Evolutionary conservation across 1,139 yeast genomes (phyloP), one percentile per base, ranked within the genome.

Genomic region (Saccharomycopsis phalli): DNA sequence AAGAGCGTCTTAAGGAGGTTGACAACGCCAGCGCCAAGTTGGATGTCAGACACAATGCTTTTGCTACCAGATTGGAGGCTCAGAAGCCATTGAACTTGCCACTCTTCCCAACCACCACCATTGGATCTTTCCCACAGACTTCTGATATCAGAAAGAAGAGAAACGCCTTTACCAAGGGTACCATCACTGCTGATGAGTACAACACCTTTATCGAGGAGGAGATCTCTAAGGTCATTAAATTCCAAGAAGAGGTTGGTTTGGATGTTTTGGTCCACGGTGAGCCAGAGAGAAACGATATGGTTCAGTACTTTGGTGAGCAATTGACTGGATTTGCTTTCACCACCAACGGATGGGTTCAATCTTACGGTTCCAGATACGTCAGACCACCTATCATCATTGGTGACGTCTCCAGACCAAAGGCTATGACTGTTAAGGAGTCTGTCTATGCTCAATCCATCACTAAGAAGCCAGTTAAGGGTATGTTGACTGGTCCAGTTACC

Each of bases 211-310:
- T 91, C 68, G 84, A 91, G 74, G 74, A 87, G 72, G 97, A 91
- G 75, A 91, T 91, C 58, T 93, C 83, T 65, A 77, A 73, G 50
- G 97, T 88, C 60, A 86, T 91, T 68, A 82, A 84, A 74, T 91
- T 91, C 93, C 98, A 91, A 76, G 98, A 91, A 72, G 95, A 91
- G 66, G 76, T 88, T 61, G 98, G 94, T 56, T 80, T 91, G 61
- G 98, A 91, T 64, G 98, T 91, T 56, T 75, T 88, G 58, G 98
- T 91, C 53, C 98, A 91, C 70, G 98, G 98, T 75, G 98, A 91
- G 74, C 98, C 98, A 68, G 98, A 93, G 78, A 84, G 98, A 81
- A 91, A 91, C 73, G 98, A 91, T 74, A 91, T 91, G 98, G 98
- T 91, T 61, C 98, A 91, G 76, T 91, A 91, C 81, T 91, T 91